phyloP scores from a whole-genome alignment of 1,284 basidiomycete genomes.

The Puccinia horiana region DNA sequence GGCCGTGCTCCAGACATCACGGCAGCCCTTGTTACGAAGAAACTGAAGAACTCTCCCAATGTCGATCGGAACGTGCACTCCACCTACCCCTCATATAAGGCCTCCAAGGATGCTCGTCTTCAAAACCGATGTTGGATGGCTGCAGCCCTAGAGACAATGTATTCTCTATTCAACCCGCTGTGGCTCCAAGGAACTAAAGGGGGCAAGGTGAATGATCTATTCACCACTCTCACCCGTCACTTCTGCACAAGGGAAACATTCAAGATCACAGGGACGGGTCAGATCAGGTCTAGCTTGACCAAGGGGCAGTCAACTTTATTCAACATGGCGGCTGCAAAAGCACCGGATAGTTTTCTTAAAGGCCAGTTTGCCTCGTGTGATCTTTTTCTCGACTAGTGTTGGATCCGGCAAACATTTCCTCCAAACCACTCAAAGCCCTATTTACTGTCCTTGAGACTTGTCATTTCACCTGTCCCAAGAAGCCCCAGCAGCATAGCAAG shows the following conservation, averaged over 20 bases:
- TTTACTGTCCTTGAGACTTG: too few species aligned
- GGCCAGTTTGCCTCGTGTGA: too few species aligned
- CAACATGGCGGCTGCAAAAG: too few species aligned
- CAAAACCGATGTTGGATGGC: neutral
- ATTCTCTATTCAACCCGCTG: neutral
- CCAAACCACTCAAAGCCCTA: too few species aligned
- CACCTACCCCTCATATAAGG: too few species aligned
- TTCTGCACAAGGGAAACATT: neutral
- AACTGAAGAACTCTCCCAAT: neutral
- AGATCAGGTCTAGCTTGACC: neutral
- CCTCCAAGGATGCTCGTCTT: neutral
- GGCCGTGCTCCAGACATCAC: neutral
- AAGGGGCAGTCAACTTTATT: neutral
- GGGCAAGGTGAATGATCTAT: neutral
- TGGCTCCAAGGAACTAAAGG: neutral
- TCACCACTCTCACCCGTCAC: neutral
- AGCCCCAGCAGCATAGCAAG: too few species aligned
- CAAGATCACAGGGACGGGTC: neutral
- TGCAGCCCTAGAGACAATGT: neutral
- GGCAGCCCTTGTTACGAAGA: neutral
- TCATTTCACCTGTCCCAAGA: too few species aligned
- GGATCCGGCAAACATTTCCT: too few species aligned
- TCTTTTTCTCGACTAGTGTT: too few species aligned
- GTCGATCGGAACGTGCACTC: neutral
- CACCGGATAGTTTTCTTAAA: too few species aligned